These are phyloP conservation scores for Myxozyma lipomycoides DNA, from an alignment of 805 yeast genomes.

Conservation along the genomic window DNA sequence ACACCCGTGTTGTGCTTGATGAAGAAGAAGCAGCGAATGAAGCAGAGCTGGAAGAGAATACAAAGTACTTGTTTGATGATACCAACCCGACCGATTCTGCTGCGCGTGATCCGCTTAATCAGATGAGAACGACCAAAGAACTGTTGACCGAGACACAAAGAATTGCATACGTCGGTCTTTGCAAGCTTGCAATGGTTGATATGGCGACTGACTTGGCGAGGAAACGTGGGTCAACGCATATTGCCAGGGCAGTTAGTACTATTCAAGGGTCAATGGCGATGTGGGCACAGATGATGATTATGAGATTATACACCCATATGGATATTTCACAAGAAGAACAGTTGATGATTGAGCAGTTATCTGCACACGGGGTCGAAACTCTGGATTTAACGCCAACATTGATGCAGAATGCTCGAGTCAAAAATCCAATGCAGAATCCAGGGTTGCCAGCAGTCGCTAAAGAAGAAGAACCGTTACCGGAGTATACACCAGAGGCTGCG, in stretches of 20 bases:
- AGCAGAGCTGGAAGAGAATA: conserved; percentile 48
- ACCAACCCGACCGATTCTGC: conserved; percentile 36
- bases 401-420: conserved; percentile 47
- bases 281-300: conserved; percentile 76
- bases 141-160: conserved; percentile 80
- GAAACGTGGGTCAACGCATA: conserved; percentile 46
- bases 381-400: conserved; percentile 65
- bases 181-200: conserved; percentile 67
- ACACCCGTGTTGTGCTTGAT: conserved; percentile 83
- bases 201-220: conserved; percentile 77
- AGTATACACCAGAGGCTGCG: conserved; percentile 11
- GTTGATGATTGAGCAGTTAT: conserved; percentile 78
- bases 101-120: conserved; percentile 50
- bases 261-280: conserved; percentile 75
- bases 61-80: conserved; percentile 51
- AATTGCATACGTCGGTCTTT: conserved; percentile 86
- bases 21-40: conserved; percentile 75
- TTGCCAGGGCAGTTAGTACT: conserved; percentile 56
- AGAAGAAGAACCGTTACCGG: conserved; percentile 13
- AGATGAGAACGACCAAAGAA: conserved; percentile 72
- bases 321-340: conserved; percentile 74
- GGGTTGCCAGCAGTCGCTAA: not conserved
- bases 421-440: conserved; percentile 45
- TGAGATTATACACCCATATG: conserved; percentile 72
- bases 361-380: conserved; percentile 77